Conservation (phyloP, 2,329 filamentous ascomycete genomes). For the Fusarium bactridioides region DNA sequence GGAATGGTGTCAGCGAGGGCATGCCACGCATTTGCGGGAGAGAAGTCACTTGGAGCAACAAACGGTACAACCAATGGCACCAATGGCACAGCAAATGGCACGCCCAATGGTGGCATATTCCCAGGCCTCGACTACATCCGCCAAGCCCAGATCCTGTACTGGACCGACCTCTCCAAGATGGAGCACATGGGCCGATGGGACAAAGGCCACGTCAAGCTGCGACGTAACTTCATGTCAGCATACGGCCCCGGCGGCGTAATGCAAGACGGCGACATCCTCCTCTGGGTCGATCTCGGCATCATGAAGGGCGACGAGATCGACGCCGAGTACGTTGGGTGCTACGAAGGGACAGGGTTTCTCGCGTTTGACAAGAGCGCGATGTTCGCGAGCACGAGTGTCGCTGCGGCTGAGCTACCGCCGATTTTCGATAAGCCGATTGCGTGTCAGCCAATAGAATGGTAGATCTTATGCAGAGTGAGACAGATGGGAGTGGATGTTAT, state of each 20-base stretch:
- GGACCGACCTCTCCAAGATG: conserved; percentile 24
- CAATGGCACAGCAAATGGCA: neutral
- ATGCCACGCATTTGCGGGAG: neutral
- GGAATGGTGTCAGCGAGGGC: neutral
- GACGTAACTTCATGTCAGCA: conserved; percentile 13
- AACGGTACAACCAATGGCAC: neutral
- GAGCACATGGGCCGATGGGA: conserved; percentile 26
- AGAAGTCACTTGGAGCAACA: neutral
- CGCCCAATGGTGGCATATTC: neutral
- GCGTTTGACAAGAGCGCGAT: conserved; percentile 30
- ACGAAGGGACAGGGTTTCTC: conserved; percentile 20
- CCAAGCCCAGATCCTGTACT: conserved; percentile 23
- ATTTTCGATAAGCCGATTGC: neutral
- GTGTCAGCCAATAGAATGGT: conserved; percentile 1
- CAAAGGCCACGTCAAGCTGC: conserved; percentile 27
- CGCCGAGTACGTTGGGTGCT: conserved; percentile 30
- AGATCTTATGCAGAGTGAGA: neutral
- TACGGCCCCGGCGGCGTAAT: conserved; percentile 16
- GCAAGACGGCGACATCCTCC: conserved; percentile 9
- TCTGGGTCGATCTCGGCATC: conserved; percentile 30
- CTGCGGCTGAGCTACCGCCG: neutral
- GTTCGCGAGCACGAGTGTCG: neutral
- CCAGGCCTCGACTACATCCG: conserved; percentile 12
- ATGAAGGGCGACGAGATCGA: conserved; percentile 23
- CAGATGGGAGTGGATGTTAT: neutral